Conservation (phyloP, 306 rosid species). For the Quercus glauca region DNA sequence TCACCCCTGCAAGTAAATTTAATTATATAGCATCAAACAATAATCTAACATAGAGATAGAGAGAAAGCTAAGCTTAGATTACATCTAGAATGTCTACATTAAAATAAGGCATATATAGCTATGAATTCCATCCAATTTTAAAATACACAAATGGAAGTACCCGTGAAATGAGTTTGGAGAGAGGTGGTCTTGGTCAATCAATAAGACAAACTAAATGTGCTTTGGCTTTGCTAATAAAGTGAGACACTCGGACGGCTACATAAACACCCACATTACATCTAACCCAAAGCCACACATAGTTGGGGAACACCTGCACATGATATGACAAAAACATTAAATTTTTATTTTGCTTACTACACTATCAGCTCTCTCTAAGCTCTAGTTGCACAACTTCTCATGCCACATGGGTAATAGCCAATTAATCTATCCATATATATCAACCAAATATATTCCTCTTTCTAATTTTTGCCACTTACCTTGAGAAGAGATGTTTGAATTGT, state of each 20-base stretch:
- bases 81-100: conserved; percentile 32
- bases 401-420: conserved; percentile 17
- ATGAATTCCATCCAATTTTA: conserved; percentile 24
- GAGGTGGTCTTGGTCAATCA: conserved; percentile 37
- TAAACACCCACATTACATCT: conserved; percentile 42
- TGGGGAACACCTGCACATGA: conserved; percentile 57
- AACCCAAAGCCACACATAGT: conserved; percentile 38
- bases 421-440: neutral
- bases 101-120: neutral
- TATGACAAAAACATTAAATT: conserved; percentile 36
- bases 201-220: conserved; percentile 49
- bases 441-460: neutral
- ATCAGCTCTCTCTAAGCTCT: conserved; percentile 11
- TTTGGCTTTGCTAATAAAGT: conserved; percentile 34
- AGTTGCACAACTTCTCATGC: conserved; percentile 17
- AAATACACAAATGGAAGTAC: conserved; percentile 26
- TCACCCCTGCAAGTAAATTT: conserved; percentile 11
- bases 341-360: conserved; percentile 6
- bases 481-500: neutral
- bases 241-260: conserved; percentile 40
- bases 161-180: conserved; percentile 34
- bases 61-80: conserved; percentile 44
- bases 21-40: conserved; percentile 7
- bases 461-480: neutral
- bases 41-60: conserved; percentile 9